These are phyloP conservation scores for Berkeleyomyces rouxiae DNA, from an alignment of 2,329 filamentous ascomycete species.

Conservation along the genomic window DNA sequence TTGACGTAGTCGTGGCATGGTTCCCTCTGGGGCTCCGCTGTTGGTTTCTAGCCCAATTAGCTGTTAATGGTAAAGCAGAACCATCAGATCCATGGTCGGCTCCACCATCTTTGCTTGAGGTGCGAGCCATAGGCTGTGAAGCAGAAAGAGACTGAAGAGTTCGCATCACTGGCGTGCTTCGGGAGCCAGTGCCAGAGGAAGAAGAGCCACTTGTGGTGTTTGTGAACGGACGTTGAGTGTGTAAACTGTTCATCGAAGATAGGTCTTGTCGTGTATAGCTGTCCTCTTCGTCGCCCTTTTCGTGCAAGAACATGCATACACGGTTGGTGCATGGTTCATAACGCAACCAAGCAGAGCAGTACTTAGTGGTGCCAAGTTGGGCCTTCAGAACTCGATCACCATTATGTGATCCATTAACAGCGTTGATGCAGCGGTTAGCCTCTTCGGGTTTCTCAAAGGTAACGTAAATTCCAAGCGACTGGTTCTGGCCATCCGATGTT, in stretches of 20 bases:
- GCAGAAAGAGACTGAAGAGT: constrained; percentile 18
- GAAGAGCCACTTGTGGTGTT: constrained; percentile 28
- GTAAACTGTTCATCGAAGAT: constrained; percentile 83
- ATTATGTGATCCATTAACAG: constrained; percentile 84
- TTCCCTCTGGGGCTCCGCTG: constrained; percentile 56
- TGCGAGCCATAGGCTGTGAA: constrained; percentile 53
- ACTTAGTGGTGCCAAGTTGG: constrained; percentile 81
- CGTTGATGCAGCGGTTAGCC: constrained; percentile 73
- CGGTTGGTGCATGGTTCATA: constrained; percentile 90
- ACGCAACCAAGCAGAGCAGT: constrained; percentile 91
- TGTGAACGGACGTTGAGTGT: constrained; percentile 53
- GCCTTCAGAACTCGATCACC: constrained; percentile 72
- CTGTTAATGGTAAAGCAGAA: constrained; percentile 81
- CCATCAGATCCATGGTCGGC: constrained; percentile 56
- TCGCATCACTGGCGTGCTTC: neutral
- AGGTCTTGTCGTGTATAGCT: constrained; percentile 90
- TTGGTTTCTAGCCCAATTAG: constrained; percentile 68
- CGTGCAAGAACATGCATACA: constrained; percentile 95
- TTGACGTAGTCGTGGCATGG: constrained; percentile 66
- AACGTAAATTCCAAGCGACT: constrained; percentile 94
- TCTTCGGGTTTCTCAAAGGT: constrained; percentile 88
- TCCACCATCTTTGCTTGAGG: constrained; percentile 56
- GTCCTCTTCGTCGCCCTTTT: constrained; percentile 94
- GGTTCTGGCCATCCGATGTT: constrained; percentile 54
- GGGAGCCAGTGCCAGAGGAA: neutral